A percentile compares a stretch with the other conserved stretches of the same genome.
Evolutionary conservation across 1,139 yeast species (phyloP).

Genomic region (Saccharomycopsis hybrid): DNA sequence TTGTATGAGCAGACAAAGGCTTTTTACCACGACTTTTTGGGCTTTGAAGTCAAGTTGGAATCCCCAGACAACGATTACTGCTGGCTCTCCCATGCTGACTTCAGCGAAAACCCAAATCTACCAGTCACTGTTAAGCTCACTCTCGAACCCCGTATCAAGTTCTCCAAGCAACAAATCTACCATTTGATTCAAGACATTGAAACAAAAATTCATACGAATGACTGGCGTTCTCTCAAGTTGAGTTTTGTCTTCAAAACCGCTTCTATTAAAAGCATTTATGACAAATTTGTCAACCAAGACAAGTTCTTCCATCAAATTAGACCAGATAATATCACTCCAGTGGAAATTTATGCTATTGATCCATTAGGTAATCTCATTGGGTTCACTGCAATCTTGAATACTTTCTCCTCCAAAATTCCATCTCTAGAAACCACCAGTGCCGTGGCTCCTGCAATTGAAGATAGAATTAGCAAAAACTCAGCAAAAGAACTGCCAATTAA

Average conservation of each 20-base stretch:
- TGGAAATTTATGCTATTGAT: conserved; percentile 60
- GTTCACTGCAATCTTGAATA: conserved; percentile 53
- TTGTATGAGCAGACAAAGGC: conserved; percentile 11
- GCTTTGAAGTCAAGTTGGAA: conserved; percentile 5
- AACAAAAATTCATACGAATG: conserved; percentile 32
- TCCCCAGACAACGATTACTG: conserved; percentile 2
- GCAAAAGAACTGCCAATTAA: background rate
- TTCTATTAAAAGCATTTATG: conserved; percentile 31
- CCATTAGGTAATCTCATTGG: conserved; percentile 66
- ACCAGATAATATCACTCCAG: conserved; percentile 64
- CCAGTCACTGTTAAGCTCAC: conserved; percentile 11
- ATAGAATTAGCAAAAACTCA: background rate
- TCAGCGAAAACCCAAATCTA: background rate
- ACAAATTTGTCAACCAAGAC: conserved; percentile 27
- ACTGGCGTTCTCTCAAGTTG: conserved; percentile 46
- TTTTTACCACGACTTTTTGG: conserved; percentile 13
- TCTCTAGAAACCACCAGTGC: background rate
- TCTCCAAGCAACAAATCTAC: conserved; percentile 27
- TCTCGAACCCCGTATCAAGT: conserved; percentile 7
- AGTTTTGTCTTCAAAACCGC: conserved; percentile 35
- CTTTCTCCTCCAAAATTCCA: conserved; percentile 48
- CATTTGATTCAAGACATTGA: conserved; percentile 28
- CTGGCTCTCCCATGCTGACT: conserved; percentile 9
- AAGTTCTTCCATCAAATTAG: conserved; percentile 29
- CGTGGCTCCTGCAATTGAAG: background rate